phyloP scores from a whole-genome alignment of 2,329 filamentous ascomycete genomes.

The Ilyonectria robusta region DNA sequence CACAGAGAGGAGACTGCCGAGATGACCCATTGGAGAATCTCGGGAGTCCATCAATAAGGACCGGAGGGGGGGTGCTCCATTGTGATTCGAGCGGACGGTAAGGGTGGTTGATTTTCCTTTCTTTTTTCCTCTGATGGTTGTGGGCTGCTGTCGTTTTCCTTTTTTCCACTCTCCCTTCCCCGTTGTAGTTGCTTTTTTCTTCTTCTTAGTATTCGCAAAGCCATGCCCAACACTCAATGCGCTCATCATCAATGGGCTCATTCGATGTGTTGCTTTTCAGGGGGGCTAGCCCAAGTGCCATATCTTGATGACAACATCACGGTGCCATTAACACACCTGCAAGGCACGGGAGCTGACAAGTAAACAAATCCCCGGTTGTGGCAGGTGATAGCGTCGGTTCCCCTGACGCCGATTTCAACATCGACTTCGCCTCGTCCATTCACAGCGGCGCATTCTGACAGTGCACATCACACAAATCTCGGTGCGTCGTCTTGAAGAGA shows the following conservation, averaged over 20 bases:
- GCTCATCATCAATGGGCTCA: constrained; percentile 12
- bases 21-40: constrained; percentile 34
- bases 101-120: constrained; percentile 25
- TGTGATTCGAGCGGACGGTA: constrained; percentile 34
- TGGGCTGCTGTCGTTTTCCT: constrained; percentile 11
- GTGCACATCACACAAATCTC: constrained; percentile 22
- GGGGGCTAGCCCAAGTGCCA: not conserved
- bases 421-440: constrained; percentile 12
- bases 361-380: not conserved
- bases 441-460: not conserved
- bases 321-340: not conserved
- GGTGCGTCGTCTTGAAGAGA: constrained; percentile 10
- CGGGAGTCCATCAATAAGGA: constrained; percentile 13
- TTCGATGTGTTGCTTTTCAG: not conserved
- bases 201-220: not conserved
- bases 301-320: not conserved
- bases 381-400: not conserved
- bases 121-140: constrained; percentile 8
- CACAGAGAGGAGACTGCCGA: constrained; percentile 32
- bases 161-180: constrained; percentile 9
- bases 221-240: constrained; percentile 4
- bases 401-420: constrained; percentile 14
- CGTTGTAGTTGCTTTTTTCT: not conserved
- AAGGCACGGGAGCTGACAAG: not conserved
- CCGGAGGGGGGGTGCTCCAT: constrained; percentile 31